phyloP scores from a whole-genome alignment of 2,329 filamentous ascomycete genomes.

The Aspergillus sp. region DNA sequence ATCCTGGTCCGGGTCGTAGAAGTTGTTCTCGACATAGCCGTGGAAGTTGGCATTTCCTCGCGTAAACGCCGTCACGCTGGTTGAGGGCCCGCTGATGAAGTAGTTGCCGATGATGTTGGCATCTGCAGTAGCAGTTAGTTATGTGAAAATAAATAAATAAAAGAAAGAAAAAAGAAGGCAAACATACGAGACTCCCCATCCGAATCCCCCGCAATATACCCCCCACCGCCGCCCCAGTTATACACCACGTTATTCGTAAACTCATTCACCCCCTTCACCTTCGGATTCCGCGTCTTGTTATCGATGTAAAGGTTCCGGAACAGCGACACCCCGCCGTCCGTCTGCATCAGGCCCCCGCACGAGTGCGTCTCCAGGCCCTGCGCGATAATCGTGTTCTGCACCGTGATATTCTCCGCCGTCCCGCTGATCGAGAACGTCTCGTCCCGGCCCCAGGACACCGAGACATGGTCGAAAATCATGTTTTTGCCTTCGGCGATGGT shows the following conservation, averaged over 20 bases:
- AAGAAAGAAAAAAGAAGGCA: not conserved
- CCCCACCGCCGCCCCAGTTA: constrained; percentile 53
- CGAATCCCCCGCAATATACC: constrained; percentile 56
- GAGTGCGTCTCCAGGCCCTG: constrained; percentile 56
- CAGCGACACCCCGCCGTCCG: constrained; percentile 35
- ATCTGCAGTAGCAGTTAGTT: constrained; percentile 14
- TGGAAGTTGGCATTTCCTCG: constrained; percentile 57
- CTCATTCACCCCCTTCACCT: constrained; percentile 58
- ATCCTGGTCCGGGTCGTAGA: constrained; percentile 52
- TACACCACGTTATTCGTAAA: constrained; percentile 55
- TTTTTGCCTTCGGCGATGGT: constrained; percentile 53
- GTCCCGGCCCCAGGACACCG: constrained; percentile 56
- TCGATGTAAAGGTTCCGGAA: constrained; percentile 59
- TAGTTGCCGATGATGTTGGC: constrained; percentile 59
- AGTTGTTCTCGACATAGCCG: constrained; percentile 55
- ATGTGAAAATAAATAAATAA: not conserved
- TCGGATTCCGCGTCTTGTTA: constrained; percentile 59
- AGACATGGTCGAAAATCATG: constrained; percentile 59
- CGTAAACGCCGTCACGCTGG: constrained; percentile 52
- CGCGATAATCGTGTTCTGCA: constrained; percentile 55
- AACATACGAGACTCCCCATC: constrained; percentile 39
- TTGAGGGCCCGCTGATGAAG: constrained; percentile 56
- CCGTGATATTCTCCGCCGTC: constrained; percentile 49
- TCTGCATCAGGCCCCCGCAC: constrained; percentile 49
- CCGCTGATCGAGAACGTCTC: constrained; percentile 57